phyloP scores from a whole-genome alignment of 495 filamentous ascomycete species.

The Terfezia boudieri region DNA sequence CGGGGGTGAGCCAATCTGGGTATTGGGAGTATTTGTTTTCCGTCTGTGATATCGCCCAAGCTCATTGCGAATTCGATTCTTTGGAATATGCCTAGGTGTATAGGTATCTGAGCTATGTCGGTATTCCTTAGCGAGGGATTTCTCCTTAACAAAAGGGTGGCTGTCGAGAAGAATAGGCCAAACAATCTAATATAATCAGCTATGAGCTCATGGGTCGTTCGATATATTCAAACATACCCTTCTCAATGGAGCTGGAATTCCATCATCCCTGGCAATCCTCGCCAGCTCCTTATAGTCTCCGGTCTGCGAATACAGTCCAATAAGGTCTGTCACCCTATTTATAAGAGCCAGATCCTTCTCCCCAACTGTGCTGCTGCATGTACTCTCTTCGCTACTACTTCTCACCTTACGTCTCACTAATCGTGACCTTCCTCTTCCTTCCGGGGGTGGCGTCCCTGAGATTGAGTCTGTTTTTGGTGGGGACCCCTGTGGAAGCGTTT shows the following conservation, averaged over 20 bases:
- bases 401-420: conserved; percentile 1
- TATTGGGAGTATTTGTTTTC: conserved; percentile 10
- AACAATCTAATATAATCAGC: conserved; percentile 3
- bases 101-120: conserved; percentile 6
- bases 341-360: conserved; percentile 2
- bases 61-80: conserved; percentile 9
- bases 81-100: conserved; percentile 7
- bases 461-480: not conserved
- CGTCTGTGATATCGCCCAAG: conserved; percentile 11
- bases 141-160: conserved; percentile 10
- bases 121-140: conserved; percentile 12
- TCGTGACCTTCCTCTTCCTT: not conserved
- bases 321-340: conserved; percentile 2
- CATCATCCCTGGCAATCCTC: conserved; percentile 5
- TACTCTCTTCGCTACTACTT: conserved; percentile 9
- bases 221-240: conserved; percentile 4
- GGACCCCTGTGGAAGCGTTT: not conserved
- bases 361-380: conserved; percentile 5
- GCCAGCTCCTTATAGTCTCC: conserved; percentile 4
- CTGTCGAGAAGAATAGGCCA: conserved; percentile 12
- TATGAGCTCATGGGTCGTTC: conserved; percentile 1
- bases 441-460: not conserved
- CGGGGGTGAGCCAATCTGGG: conserved; percentile 11
- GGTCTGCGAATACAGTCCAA: conserved; percentile 1
- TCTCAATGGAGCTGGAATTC: conserved; percentile 7